Percentiles rank a stretch among this genome's conserved stretches.
Evolutionary conservation across 805 yeast species (phyloP).

Genomic region (Nakazawaea anatomiae): DNA sequence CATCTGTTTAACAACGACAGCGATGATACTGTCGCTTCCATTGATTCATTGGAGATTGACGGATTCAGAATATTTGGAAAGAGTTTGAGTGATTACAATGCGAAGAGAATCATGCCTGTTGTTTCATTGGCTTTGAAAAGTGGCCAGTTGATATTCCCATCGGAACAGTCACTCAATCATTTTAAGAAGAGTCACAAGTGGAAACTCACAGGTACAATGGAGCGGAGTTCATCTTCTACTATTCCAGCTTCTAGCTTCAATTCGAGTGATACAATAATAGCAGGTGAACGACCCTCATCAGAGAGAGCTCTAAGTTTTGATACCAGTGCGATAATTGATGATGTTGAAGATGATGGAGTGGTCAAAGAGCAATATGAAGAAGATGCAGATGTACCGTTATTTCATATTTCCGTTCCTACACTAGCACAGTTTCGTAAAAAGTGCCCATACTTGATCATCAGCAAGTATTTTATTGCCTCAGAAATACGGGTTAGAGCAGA

Average conservation of each 20-base stretch:
- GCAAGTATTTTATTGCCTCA: slow-evolving; percentile 4
- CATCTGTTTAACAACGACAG: slow-evolving; percentile 3
- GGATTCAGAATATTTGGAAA: slow-evolving; percentile 7
- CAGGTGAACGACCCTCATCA: background rate
- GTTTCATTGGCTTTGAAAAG: slow-evolving; percentile 10
- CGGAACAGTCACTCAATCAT: slow-evolving; percentile 8
- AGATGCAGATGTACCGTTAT: slow-evolving; percentile 11
- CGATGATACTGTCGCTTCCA: slow-evolving; percentile 10
- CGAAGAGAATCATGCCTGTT: slow-evolving; percentile 11
- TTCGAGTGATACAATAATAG: background rate
- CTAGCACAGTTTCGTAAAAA: slow-evolving; percentile 11
- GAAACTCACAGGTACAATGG: background rate
- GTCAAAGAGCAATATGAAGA: slow-evolving; percentile 2
- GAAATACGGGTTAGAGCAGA: background rate
- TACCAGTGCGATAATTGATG: slow-evolving; percentile 1
- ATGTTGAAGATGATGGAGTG: slow-evolving; percentile 1
- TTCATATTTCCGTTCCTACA: slow-evolving; percentile 10
- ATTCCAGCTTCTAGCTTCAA: background rate
- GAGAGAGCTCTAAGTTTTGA: background rate
- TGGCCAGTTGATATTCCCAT: slow-evolving; percentile 13
- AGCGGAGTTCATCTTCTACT: background rate
- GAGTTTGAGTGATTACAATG: slow-evolving; percentile 8
- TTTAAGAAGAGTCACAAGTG: slow-evolving; percentile 10
- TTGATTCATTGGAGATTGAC: slow-evolving; percentile 2
- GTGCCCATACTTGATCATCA: slow-evolving; percentile 12